Evolutionary conservation across 306 rosid genomes (phyloP).

Genomic region (Cucumis hystrix): DNA sequence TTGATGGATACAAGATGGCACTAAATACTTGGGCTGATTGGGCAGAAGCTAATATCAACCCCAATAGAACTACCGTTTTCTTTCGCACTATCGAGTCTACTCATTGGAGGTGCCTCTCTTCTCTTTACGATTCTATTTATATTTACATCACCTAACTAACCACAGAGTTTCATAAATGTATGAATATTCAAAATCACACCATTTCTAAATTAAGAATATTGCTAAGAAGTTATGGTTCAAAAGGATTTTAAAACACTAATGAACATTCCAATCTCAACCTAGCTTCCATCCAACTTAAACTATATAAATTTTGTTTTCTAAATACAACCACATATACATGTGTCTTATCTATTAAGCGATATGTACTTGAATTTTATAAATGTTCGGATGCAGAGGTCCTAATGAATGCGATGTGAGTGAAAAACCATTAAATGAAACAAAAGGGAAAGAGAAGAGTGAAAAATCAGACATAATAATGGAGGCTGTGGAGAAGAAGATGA

Average conservation of each 20-base stretch:
- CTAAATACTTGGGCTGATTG: conserved; percentile 68
- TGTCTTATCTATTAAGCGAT: background rate
- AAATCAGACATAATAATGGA: conserved; percentile 48
- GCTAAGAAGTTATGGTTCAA: too few species aligned
- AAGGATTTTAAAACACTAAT: too few species aligned
- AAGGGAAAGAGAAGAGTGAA: conserved; percentile 37
- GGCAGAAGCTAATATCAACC: conserved; percentile 45
- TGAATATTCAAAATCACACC: too few species aligned
- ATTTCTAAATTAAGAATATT: too few species aligned
- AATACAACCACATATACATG: too few species aligned
- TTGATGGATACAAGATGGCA: conserved; percentile 46
- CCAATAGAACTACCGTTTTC: conserved; percentile 45
- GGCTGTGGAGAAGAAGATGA: conserved; percentile 35
- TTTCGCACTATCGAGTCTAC: conserved; percentile 80
- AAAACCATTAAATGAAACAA: conserved; percentile 27
- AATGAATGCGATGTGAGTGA: conserved; percentile 36
- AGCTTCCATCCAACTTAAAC: too few species aligned
- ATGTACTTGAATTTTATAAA: background rate
- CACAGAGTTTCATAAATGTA: too few species aligned
- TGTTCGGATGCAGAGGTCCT: conserved; percentile 27
- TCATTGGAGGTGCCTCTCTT: background rate
- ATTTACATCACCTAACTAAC: too few species aligned
- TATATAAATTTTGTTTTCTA: too few species aligned
- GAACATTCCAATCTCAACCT: too few species aligned
- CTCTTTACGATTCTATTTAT: too few species aligned